These are phyloP conservation scores for Tetracladium setigerum DNA, from an alignment of 495 filamentous ascomycete species.

Conservation along the genomic window DNA sequence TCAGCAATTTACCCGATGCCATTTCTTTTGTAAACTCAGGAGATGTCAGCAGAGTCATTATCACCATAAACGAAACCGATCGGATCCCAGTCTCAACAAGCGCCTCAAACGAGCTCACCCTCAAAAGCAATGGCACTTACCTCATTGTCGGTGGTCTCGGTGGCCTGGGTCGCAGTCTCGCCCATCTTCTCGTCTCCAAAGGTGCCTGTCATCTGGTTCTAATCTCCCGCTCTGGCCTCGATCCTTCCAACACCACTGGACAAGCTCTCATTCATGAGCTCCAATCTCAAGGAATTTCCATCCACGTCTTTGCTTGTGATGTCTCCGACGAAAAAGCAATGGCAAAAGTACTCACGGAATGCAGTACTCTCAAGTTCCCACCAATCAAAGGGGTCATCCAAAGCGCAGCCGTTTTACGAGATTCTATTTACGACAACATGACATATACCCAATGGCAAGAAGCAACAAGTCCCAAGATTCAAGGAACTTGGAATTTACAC, in stretches of 20 bases:
- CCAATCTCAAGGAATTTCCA: background rate
- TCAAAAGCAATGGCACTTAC: conserved; percentile 35
- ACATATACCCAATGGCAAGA: conserved; percentile 35
- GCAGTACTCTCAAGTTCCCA: background rate
- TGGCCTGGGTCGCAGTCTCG: conserved; percentile 53
- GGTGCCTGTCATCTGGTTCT: conserved; percentile 51
- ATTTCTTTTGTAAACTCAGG: conserved; percentile 33
- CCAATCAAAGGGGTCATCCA: conserved; percentile 3
- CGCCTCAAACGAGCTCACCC: conserved; percentile 24
- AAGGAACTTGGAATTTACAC: conserved; percentile 50
- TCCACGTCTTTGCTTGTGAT: background rate
- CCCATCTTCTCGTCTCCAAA: conserved; percentile 47
- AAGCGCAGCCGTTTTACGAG: conserved; percentile 24
- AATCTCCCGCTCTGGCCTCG: conserved; percentile 49
- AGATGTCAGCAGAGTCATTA: conserved; percentile 47
- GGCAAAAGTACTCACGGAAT: background rate
- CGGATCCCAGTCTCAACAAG: conserved; percentile 14
- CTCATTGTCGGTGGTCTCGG: conserved; percentile 57
- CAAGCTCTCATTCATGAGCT: conserved; percentile 1
- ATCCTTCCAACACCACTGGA: no score
- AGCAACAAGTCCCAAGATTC: conserved; percentile 45
- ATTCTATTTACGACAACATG: conserved; percentile 45
- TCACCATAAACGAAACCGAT: conserved; percentile 26
- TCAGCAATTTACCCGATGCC: background rate
- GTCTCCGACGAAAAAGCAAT: background rate